Base-by-base conservation (phyloP, 177 flowering plant species). In the Tripterygium wilfordii region DNA sequence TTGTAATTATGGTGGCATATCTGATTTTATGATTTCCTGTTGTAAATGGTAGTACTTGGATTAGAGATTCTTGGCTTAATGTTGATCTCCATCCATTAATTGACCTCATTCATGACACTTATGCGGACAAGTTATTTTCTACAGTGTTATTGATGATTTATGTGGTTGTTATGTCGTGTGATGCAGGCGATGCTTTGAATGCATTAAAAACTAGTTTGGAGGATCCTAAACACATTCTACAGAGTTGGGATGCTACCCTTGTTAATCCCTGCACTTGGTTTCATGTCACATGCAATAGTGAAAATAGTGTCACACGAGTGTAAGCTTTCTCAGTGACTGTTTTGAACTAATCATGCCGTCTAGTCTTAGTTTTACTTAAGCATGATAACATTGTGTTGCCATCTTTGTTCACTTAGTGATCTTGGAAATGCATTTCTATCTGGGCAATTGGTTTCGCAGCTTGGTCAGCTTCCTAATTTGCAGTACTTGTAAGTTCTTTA, bases 361-460 rank as follows among this genome's bases (percentile, higher is more conserved):
- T 1, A 1, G 17, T 7, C 8, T 51, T 17, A 1, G 10, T 26
- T 6, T 26, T 31, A 24, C 18, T 36, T 16, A 20, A n/a, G n/a
- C 19, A n/a, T 18, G 4, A 3, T 20, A 10, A 18, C 12, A 2
- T 9, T 29, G 8, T 41, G 35, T 29, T 38, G 18, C 8, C 27
- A 16, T 33, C 14, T 37, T 53, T 45, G 32, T 50, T 16, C 18
- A 5, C 17, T n/a, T 68, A 79, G 85, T 56, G 81, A 76, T 63
- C 85, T 79, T 53, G 81, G 76, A 36, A 76, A 76, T 67, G 81
- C 72, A 9, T 67, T 67, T 64, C 49, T 79, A 30, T 64, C 85
- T 23, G 85, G 85, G 48, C 58, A 51, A 56, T 61, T 79, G 55
- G 79, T 71, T 62, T 30, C 75, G 23, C 75, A 79, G 51, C 81